Evolutionary conservation across 2,329 filamentous ascomycete species (phyloP), one percentile per base, ranked within the genome.

Genomic region (Stromatinia cepivora): DNA sequence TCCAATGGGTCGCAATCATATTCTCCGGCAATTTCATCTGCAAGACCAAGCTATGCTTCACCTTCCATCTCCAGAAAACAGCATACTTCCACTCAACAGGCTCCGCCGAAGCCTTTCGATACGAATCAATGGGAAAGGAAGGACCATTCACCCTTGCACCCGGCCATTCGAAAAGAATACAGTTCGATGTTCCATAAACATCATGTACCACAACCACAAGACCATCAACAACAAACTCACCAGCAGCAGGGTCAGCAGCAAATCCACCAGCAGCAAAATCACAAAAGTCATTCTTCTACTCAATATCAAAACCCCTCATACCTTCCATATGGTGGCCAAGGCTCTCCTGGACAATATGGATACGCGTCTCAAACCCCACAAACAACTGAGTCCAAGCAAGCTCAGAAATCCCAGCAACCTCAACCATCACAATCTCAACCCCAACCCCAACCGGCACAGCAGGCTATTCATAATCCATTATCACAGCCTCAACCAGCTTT

Each of bases 151-250:
- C 70, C 72, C 17, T 64, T 80, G 34, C 81, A 82, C 70, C 81
- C 80, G 48, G 80, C 81, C 31, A 81, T 80, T 61, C 77, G 79
- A 58, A 78, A 76, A 61, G 76, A 78, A 45, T 78, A 77, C 48
- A 74, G 67, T 46, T 46, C 73, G 4, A 73, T 77, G 62, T 74
- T 74, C 50, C 70, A 75, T 62, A 72, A 75, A 20, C 58, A 58
- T 36, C 53, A 66, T n/a, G 59, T 62, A 48, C 58, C 68, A 50
- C 68, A 70, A 25, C 68, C 69, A 50, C 58, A 45, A 56, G 50
- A 13, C 31, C 17, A 50, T 31, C 58, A 63, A 63, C 56, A 67
- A 63, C 50, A 52, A n/a, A 20, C 17, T 22, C 39, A 17, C 15
- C 36, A 57, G 34, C 54, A 39, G 20, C 54, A 57, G 54, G n/a